phyloP scores from a whole-genome alignment of 2,329 filamentous ascomycete species.

The Alternaria sp. region DNA sequence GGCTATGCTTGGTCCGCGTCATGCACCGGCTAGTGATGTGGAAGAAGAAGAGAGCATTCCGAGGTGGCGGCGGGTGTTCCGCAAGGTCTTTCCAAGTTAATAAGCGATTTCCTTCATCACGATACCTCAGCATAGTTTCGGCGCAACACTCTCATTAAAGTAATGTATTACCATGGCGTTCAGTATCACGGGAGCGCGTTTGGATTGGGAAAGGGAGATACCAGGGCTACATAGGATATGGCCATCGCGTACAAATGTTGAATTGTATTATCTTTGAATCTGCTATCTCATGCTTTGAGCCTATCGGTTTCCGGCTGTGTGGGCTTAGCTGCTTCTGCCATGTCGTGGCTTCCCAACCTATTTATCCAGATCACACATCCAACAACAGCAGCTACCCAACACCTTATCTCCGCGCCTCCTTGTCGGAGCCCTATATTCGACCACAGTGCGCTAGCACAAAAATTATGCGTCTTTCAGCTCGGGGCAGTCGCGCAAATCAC shows the following conservation, averaged over 20 bases:
- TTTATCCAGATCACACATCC: conserved; percentile 12
- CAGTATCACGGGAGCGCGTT: not conserved
- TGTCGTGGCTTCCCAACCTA: conserved; percentile 7
- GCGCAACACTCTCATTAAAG: conserved; percentile 2
- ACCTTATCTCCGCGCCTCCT: not conserved
- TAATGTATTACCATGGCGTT: not conserved
- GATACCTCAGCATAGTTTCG: conserved; percentile 4
- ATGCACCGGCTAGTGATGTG: conserved; percentile 26
- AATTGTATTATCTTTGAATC: not conserved
- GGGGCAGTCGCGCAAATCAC: not conserved
- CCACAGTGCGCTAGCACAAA: not conserved
- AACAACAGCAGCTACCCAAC: conserved; percentile 7
- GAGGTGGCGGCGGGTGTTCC: conserved; percentile 36
- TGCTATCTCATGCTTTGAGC: not conserved
- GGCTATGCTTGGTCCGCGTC: conserved; percentile 49
- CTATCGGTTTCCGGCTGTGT: not conserved
- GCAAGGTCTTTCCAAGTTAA: conserved; percentile 45
- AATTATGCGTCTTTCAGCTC: not conserved
- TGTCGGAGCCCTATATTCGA: not conserved
- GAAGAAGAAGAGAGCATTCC: conserved; percentile 30
- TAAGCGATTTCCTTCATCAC: conserved; percentile 6
- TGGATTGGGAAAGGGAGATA: not conserved
- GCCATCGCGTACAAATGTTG: not conserved
- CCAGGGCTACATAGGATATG: not conserved
- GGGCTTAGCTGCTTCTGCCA: not conserved